Evolutionary conservation across 192 early-diverging fungal genomes (phyloP).

Genomic region (Coemansia sp.): DNA sequence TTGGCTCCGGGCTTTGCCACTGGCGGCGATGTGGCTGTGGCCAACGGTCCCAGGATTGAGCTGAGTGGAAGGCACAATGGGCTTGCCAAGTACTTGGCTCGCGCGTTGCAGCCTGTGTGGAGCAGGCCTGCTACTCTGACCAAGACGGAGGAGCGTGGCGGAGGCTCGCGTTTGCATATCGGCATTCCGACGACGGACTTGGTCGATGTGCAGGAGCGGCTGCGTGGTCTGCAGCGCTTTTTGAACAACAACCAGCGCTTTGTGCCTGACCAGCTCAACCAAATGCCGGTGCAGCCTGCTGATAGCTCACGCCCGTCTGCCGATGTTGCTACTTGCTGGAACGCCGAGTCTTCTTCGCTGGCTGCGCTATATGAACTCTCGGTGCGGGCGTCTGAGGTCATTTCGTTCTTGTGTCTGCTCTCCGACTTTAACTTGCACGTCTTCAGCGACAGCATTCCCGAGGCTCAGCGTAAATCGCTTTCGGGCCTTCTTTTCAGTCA

Average conservation of each 20-base stretch:
- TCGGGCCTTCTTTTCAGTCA: slow-evolving; percentile 61
- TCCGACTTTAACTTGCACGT: slow-evolving; percentile 67
- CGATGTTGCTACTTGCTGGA: slow-evolving; percentile 57
- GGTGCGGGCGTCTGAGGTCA: slow-evolving; percentile 63
- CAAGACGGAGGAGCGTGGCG: slow-evolving; percentile 2
- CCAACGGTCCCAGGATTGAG: slow-evolving; percentile 38
- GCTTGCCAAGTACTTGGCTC: slow-evolving; percentile 73
- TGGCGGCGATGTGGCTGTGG: neutral
- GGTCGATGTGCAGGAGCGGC: slow-evolving; percentile 49
- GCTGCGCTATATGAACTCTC: slow-evolving; percentile 63
- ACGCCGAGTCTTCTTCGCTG: slow-evolving; percentile 65
- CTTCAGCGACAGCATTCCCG: slow-evolving; percentile 55
- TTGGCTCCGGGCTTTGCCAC: neutral
- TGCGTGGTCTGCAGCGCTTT: slow-evolving; percentile 57
- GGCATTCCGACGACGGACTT: slow-evolving; percentile 43
- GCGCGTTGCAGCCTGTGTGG: slow-evolving; percentile 80
- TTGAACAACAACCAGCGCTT: slow-evolving; percentile 58
- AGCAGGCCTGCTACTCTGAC: slow-evolving; percentile 37
- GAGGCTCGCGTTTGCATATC: slow-evolving; percentile 33
- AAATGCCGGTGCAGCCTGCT: slow-evolving; percentile 54
- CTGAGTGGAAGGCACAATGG: slow-evolving; percentile 79
- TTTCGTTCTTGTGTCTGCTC: slow-evolving; percentile 69
- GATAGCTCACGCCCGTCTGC: slow-evolving; percentile 36
- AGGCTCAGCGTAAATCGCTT: slow-evolving; percentile 55
- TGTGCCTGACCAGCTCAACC: slow-evolving; percentile 55